Evolutionary conservation across 2,329 filamentous ascomycete species (phyloP).

Genomic region (Coleophoma cylindrospora): DNA sequence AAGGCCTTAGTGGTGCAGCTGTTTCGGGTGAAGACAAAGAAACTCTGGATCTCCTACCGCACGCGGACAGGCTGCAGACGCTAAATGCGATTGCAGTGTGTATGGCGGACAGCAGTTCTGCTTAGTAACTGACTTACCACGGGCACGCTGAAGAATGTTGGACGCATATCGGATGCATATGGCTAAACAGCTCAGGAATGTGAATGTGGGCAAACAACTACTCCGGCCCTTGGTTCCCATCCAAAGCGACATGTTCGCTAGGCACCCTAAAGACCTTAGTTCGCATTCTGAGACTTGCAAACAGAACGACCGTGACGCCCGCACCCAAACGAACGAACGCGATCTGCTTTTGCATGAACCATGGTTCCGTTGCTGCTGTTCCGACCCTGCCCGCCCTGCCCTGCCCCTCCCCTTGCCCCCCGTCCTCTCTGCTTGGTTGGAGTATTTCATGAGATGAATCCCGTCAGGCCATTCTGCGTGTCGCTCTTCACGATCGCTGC

Average conservation of each 20-base stretch:
- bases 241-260: background rate
- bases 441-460: background rate
- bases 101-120: background rate
- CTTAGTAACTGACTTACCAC: conserved; percentile 2
- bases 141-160: conserved; percentile 1
- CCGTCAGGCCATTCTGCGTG: conserved; percentile 54
- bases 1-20: conserved; percentile 18
- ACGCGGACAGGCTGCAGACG: background rate
- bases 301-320: conserved; percentile 1
- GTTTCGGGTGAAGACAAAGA: conserved; percentile 2
- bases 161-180: background rate
- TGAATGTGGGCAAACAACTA: conserved; percentile 2
- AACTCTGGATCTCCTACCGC: conserved; percentile 2
- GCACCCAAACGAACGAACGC: background rate
- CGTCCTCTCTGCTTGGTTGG: no score
- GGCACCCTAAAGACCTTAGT: background rate
- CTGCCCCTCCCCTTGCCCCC: background rate
- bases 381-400: background rate
- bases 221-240: background rate
- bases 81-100: background rate
- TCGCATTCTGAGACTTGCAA: conserved; percentile 1
- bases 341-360: background rate
- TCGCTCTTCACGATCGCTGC: conserved; percentile 62
- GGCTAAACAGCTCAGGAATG: conserved; percentile 1
- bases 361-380: background rate